Conservation (phyloP, 768 basidiomycete genomes). For the Sistotremastrum suecicum region DNA sequence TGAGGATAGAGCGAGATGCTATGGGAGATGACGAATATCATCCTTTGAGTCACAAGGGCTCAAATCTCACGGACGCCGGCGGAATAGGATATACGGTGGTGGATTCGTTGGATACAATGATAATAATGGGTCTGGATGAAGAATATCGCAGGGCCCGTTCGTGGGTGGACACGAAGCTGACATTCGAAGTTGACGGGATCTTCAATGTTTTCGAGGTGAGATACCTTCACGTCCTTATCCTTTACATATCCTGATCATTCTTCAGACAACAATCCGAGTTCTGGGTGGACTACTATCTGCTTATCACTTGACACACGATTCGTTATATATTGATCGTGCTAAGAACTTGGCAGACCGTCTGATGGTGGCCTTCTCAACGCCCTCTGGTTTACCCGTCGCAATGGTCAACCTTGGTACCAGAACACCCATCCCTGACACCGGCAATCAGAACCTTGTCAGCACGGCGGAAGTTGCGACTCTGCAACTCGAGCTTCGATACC, state of each 20-base stretch:
- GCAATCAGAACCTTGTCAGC: constrained; percentile 50
- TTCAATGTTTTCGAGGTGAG: constrained; percentile 86
- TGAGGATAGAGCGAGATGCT: constrained; percentile 58
- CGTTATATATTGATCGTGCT: constrained; percentile 62
- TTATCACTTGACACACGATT: constrained; percentile 63
- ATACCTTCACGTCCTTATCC: too few relatives aligned
- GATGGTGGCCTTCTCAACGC: constrained; percentile 68
- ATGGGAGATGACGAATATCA: constrained; percentile 92
- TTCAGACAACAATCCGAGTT: constrained; percentile 80
- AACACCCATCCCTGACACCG: constrained; percentile 43
- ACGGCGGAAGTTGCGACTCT: constrained; percentile 82
- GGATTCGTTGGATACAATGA: constrained; percentile 78
- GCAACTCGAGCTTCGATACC: constrained; percentile 83
- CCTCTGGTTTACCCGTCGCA: constrained; percentile 69
- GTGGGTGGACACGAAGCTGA: constrained; percentile 60
- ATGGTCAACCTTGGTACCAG: constrained; percentile 56
- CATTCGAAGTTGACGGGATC: constrained; percentile 62
- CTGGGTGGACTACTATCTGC: constrained; percentile 84
- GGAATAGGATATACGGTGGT: constrained; percentile 83
- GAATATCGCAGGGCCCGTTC: constrained; percentile 66
- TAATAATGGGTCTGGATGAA: constrained; percentile 68
- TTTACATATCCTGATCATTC: constrained; percentile 2
- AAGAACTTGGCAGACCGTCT: constrained; percentile 78
- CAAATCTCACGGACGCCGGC: constrained; percentile 64
- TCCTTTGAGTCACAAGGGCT: constrained; percentile 59